A percentile compares a stretch with the other conserved stretches of the same genome.
phyloP scores from a whole-genome alignment of 257 asterid species.

The Solanum sejunctum region DNA sequence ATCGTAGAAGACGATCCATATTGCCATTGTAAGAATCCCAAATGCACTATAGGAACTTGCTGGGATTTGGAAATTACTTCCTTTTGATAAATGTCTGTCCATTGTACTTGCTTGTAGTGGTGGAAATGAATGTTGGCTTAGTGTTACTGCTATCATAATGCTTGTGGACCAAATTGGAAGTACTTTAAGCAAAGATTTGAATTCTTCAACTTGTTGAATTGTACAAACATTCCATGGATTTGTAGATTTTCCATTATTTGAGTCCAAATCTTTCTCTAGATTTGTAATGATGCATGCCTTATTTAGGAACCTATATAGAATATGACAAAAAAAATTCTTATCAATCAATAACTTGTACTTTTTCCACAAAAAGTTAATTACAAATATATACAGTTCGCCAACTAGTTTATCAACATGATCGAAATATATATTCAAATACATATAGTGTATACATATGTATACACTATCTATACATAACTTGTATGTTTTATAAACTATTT shows the following conservation, averaged over 20 bases:
- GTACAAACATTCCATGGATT: conserved; percentile 49
- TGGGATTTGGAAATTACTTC: conserved; percentile 38
- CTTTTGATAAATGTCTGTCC: conserved; percentile 24
- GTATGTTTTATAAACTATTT: not conserved
- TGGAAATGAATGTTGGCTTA: conserved; percentile 50
- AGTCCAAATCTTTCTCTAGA: conserved; percentile 25
- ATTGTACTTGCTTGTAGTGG: conserved; percentile 48
- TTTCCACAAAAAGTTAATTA: not conserved
- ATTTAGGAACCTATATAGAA: conserved; percentile 16
- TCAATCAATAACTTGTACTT: not conserved
- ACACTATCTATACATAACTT: not conserved
- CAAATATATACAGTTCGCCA: rapidly evolving
- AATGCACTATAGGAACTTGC: conserved; percentile 36
- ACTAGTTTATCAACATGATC: not conserved
- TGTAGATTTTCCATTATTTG: conserved; percentile 27
- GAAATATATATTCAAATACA: not conserved
- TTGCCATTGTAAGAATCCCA: conserved; percentile 23
- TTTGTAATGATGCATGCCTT: conserved; percentile 46
- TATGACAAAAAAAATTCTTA: not conserved
- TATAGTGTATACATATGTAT: no score
- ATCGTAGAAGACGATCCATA: conserved; percentile 52
- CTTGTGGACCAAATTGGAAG: conserved; percentile 73
- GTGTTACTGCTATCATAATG: conserved; percentile 37
- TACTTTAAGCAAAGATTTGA: conserved; percentile 41
- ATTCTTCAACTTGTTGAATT: conserved; percentile 51